phyloP scores from a whole-genome alignment of 202 grass and related monocot species.

The Dendrocalamus latiflorus region DNA sequence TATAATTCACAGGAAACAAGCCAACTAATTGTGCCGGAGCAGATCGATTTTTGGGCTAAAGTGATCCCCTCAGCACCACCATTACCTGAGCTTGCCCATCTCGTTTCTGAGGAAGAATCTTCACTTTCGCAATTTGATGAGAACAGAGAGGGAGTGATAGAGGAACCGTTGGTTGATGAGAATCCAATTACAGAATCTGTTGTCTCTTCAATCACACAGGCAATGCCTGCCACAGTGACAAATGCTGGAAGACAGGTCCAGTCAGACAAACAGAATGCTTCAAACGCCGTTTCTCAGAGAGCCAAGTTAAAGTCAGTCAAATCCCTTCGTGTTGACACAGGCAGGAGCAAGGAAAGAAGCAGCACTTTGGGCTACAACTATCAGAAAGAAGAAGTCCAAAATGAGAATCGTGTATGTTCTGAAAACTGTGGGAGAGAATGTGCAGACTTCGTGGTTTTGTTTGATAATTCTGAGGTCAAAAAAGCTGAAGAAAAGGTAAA shows the following conservation, averaged over 20 bases:
- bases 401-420: conserved; percentile 29
- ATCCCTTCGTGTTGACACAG: conserved; percentile 55
- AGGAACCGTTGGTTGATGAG: conserved; percentile 14
- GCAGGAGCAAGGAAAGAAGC: too few relatives aligned
- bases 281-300: conserved; percentile 43
- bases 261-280: conserved; percentile 34
- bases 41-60: conserved; percentile 17
- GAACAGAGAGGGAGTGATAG: conserved; percentile 8
- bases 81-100: conserved; percentile 28
- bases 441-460: conserved; percentile 37
- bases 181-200: conserved; percentile 35
- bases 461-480: conserved; percentile 40
- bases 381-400: too few relatives aligned
- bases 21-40: conserved; percentile 26
- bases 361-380: too few relatives aligned
- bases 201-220: conserved; percentile 21
- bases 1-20: conserved; percentile 40
- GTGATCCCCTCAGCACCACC: conserved; percentile 44
- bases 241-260: conserved; percentile 19
- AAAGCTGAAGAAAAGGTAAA: conserved; percentile 47
- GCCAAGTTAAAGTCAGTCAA: conserved; percentile 75
- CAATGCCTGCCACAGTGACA: neutral
- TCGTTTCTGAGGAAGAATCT: neutral
- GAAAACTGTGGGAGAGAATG: conserved; percentile 34
- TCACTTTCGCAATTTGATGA: conserved; percentile 32